phyloP scores from a whole-genome alignment of 495 filamentous ascomycete species.

The Bacidia rubella region DNA sequence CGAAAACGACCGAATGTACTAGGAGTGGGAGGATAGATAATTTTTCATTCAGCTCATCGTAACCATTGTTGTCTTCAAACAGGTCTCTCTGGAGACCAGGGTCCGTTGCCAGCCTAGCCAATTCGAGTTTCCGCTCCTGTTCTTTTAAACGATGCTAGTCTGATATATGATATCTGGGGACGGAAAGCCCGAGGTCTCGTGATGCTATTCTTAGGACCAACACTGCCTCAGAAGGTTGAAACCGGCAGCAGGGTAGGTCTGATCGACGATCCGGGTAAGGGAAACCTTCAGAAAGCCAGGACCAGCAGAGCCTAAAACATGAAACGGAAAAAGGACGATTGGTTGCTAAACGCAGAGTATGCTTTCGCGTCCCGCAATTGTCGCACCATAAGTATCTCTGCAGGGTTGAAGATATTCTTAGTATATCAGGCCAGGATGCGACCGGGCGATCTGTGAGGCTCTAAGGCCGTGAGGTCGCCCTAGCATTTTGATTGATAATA shows the following conservation, averaged over 20 bases:
- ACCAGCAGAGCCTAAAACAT: background rate
- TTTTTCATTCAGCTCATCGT: too few species aligned
- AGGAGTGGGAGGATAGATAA: too few species aligned
- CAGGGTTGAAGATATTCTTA: background rate
- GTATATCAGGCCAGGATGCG: background rate
- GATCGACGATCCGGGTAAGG: background rate
- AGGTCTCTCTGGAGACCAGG: too few species aligned
- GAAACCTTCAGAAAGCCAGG: background rate
- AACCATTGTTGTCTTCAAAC: too few species aligned
- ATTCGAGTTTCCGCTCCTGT: too few species aligned
- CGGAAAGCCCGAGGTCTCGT: too few species aligned
- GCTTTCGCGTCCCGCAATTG: background rate
- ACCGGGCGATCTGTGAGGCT: background rate
- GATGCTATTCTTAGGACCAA: too few species aligned
- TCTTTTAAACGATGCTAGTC: too few species aligned
- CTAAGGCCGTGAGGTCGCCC: background rate
- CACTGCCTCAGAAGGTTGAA: background rate
- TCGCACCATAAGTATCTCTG: background rate
- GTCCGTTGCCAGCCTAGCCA: too few species aligned
- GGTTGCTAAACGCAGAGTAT: background rate
- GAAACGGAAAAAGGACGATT: background rate
- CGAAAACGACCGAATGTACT: too few species aligned
- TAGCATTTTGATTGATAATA: background rate
- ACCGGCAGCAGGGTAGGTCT: background rate
- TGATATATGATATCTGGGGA: too few species aligned